Conservation (phyloP, 176 grass and related monocot species). For the Eremochloa ophiuroides region DNA sequence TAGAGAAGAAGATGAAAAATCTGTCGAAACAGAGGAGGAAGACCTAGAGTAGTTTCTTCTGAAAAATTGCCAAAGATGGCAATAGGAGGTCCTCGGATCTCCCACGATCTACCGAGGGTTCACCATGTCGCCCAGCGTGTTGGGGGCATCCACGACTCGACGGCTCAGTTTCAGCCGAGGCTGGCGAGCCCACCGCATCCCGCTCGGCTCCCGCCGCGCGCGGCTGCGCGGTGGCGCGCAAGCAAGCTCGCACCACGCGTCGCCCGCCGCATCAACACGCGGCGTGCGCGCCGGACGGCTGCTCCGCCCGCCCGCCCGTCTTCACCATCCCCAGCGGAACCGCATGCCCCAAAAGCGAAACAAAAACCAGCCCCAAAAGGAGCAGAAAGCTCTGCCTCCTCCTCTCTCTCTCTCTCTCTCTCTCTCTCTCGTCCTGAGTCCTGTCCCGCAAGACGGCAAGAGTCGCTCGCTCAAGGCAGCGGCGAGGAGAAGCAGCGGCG, state of each 20-base stretch:
- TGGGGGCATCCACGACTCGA: background rate
- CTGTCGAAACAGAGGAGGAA: too few species aligned
- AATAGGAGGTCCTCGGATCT: too few species aligned
- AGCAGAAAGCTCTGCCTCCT: background rate
- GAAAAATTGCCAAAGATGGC: too few species aligned
- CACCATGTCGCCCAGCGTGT: background rate
- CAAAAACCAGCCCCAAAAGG: slow-evolving; percentile 3
- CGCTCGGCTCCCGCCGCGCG: background rate
- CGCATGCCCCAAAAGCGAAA: slow-evolving; percentile 43
- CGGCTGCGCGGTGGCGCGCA: slow-evolving; percentile 11
- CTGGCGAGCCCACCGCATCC: background rate
- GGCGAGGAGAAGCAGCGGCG: background rate
- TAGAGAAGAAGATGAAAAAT: too few species aligned
- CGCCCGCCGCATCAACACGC: slow-evolving; percentile 12
- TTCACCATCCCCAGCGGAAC: slow-evolving; percentile 24
- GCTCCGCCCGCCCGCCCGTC: background rate
- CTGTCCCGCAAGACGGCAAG: background rate
- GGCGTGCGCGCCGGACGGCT: background rate
- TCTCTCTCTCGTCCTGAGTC: background rate
- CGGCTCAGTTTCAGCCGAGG: background rate
- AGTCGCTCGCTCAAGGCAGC: slow-evolving; percentile 13
- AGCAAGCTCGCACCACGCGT: slow-evolving; percentile 31
- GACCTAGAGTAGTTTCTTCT: too few species aligned
- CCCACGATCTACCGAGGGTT: too few species aligned
- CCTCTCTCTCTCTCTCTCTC: background rate